Evolutionary conservation across 208 protist genomes (phyloP).

Genomic region (Novymonas esmeraldas): DNA sequence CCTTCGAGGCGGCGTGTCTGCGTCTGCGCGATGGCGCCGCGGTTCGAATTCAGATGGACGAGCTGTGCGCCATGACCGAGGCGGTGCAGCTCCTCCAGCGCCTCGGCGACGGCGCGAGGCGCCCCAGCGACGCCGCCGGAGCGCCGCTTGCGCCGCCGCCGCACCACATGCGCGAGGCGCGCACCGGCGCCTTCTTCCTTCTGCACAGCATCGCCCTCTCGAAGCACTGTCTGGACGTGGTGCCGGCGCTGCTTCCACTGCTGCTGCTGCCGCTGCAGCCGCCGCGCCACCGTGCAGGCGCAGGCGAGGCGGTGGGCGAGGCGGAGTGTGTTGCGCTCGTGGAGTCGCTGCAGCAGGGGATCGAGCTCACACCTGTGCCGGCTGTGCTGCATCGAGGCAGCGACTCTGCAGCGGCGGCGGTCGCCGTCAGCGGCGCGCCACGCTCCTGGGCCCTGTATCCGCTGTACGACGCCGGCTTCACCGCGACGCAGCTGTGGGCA

Average conservation of each 20-base stretch:
- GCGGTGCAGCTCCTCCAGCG: conserved; percentile 41
- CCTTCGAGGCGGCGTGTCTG: conserved; percentile 46
- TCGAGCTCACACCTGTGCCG: conserved; percentile 19
- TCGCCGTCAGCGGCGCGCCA: conserved; percentile 24
- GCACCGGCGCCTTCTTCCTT: conserved; percentile 45
- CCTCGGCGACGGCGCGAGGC: not conserved
- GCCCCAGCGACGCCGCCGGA: not conserved
- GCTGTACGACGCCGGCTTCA: conserved; percentile 41
- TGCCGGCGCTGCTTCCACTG: conserved; percentile 11
- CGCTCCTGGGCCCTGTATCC: conserved; percentile 55
- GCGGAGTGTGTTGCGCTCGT: conserved; percentile 1
- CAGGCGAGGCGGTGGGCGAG: not conserved
- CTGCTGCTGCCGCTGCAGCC: not conserved
- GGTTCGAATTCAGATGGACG: conserved; percentile 41
- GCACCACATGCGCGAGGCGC: conserved; percentile 23
- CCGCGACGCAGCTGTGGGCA: conserved; percentile 37
- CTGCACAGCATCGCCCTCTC: conserved; percentile 53
- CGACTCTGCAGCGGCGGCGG: not conserved
- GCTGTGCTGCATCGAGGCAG: conserved; percentile 2
- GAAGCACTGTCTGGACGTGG: conserved; percentile 59
- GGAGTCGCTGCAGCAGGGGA: conserved; percentile 11
- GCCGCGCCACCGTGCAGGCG: not conserved
- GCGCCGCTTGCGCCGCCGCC: not conserved
- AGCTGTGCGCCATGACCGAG: conserved; percentile 62
- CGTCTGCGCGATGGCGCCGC: conserved; percentile 19